These are phyloP conservation scores for Aspergillus japonicus DNA, from an alignment of 2,329 filamentous ascomycete species.

Conservation along the genomic window DNA sequence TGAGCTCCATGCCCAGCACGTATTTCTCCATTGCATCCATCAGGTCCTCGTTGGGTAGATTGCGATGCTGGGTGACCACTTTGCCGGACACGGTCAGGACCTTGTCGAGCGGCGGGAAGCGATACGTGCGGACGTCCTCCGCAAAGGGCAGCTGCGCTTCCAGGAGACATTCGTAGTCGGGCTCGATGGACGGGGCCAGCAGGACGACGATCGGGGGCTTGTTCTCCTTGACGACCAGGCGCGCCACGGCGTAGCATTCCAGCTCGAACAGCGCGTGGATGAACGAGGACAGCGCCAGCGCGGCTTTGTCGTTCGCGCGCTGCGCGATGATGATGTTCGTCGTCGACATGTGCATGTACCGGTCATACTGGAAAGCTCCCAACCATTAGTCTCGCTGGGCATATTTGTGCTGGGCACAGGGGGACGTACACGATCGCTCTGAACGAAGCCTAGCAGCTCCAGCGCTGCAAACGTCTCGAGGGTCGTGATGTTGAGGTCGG, in stretches of 20 bases:
- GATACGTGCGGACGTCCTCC: conserved; percentile 87
- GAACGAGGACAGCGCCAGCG: conserved; percentile 81
- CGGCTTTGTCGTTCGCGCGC: conserved; percentile 75
- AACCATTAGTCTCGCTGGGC: conserved; percentile 2
- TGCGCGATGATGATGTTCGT: conserved; percentile 74
- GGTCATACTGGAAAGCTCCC: conserved; percentile 62
- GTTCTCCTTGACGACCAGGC: conserved; percentile 79
- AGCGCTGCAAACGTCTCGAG: conserved; percentile 74
- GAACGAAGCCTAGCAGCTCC: conserved; percentile 84
- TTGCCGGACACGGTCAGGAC: conserved; percentile 86
- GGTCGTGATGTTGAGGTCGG: conserved; percentile 84
- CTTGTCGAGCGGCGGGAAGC: conserved; percentile 84
- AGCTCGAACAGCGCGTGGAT: conserved; percentile 83
- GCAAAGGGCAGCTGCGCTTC: conserved; percentile 90
- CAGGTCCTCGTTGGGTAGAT: conserved; percentile 74
- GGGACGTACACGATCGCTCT: conserved; percentile 61
- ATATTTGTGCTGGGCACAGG: background rate
- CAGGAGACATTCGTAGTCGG: conserved; percentile 78
- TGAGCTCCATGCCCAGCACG: conserved; percentile 87
- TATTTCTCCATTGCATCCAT: conserved; percentile 83
- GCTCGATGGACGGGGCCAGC: conserved; percentile 75
- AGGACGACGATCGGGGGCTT: conserved; percentile 75
- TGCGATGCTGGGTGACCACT: conserved; percentile 74
- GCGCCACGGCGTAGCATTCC: conserved; percentile 80
- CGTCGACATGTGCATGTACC: conserved; percentile 81